A percentile compares a stretch with the other conserved stretches of the same genome.
phyloP scores from a whole-genome alignment of 2,329 filamentous ascomycete species.

The Stachybotrys echinatus region DNA sequence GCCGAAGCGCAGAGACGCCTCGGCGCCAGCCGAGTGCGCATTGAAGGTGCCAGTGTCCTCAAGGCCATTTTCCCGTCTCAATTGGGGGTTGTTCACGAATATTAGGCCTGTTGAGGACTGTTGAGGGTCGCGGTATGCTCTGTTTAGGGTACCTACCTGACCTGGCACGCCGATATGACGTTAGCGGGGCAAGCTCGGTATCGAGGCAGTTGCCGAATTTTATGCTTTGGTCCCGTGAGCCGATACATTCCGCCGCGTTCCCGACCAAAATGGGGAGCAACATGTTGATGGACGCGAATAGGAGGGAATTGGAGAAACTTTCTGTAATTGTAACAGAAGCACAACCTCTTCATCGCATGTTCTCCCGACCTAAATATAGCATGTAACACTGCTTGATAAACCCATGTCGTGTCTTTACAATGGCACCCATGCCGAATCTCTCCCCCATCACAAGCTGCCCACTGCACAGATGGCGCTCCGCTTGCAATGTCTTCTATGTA shows the following conservation, averaged over 20 bases:
- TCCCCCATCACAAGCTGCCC: neutral
- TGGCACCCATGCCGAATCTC: neutral
- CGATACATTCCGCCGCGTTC: too few species aligned
- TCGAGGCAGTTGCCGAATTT: neutral
- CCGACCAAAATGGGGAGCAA: too few species aligned
- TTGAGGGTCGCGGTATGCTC: neutral
- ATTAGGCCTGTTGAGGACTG: neutral
- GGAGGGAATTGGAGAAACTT: too few species aligned
- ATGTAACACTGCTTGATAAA: neutral
- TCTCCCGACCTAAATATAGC: neutral
- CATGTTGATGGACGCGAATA: too few species aligned
- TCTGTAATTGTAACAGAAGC: too few species aligned
- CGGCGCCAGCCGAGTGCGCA: neutral
- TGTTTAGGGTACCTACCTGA: neutral
- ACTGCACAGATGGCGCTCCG: too few species aligned
- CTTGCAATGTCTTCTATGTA: neutral
- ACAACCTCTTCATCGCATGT: too few species aligned
- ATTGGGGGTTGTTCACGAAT: neutral
- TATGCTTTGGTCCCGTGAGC: neutral
- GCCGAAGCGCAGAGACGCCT: neutral
- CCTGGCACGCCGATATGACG: neutral
- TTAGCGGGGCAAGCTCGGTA: neutral
- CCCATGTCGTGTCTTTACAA: neutral
- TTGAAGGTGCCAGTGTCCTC: neutral
- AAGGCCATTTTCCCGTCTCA: neutral